A percentile compares a stretch with the other conserved stretches of the same genome.
These are phyloP conservation scores for Fusarium heterosporum DNA, from an alignment of 2,329 filamentous ascomycete genomes.

Conservation along the genomic window DNA sequence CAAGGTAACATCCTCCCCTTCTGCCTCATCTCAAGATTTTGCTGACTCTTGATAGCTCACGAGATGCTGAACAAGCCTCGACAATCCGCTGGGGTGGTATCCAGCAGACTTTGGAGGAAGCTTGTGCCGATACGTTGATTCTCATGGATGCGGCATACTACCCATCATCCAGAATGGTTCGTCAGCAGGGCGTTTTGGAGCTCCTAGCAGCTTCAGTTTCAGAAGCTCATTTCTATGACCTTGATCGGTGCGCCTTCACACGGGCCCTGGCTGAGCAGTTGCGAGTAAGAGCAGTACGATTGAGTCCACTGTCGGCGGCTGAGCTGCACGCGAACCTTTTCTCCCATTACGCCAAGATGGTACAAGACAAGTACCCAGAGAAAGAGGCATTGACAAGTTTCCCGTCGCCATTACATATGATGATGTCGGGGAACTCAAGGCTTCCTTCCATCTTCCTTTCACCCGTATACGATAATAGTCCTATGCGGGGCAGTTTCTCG, in stretches of 20 bases:
- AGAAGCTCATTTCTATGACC: constrained; percentile 61
- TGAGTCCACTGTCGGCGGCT: constrained; percentile 61
- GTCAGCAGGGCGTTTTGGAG: constrained; percentile 66
- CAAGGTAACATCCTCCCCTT: constrained; percentile 58
- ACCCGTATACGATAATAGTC: constrained; percentile 59
- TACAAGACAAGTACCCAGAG: constrained; percentile 62
- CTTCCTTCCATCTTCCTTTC: constrained; percentile 68
- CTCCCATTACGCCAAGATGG: constrained; percentile 63
- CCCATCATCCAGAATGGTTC: constrained; percentile 63
- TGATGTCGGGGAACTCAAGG: constrained; percentile 64
- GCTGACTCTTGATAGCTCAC: constrained; percentile 57
- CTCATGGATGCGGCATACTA: constrained; percentile 71
- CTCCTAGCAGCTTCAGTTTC: constrained; percentile 67
- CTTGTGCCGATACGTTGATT: constrained; percentile 66
- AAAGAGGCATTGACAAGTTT: constrained; percentile 61
- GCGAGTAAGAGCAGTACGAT: constrained; percentile 59
- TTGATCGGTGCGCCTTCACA: constrained; percentile 66
- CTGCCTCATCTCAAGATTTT: not conserved
- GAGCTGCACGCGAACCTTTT: constrained; percentile 67
- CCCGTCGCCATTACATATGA: constrained; percentile 66
- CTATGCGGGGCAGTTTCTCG: constrained; percentile 54
- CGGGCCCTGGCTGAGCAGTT: constrained; percentile 63
- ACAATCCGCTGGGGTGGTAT: constrained; percentile 67
- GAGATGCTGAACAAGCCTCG: constrained; percentile 57
- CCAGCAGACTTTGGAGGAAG: constrained; percentile 67